These are phyloP conservation scores for Hypoxylon sp. DNA, from an alignment of 2,329 filamentous ascomycete genomes.

Conservation along the genomic window DNA sequence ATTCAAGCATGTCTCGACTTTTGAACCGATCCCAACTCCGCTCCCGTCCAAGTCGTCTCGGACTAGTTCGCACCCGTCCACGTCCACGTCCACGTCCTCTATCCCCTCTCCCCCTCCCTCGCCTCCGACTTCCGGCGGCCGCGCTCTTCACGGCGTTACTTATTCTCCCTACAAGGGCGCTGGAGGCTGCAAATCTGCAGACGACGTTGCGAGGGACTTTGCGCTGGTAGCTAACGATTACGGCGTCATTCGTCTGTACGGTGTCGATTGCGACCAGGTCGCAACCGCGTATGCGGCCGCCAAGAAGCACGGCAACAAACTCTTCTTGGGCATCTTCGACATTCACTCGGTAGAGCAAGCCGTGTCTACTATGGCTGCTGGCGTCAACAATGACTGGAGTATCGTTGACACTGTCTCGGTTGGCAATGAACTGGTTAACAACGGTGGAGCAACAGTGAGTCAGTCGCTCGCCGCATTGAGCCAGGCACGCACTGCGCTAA, in stretches of 20 bases:
- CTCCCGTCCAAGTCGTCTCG: conserved; percentile 18
- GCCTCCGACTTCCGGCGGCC: conserved; percentile 27
- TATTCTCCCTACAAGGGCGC: conserved; percentile 65
- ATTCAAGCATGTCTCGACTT: conserved; percentile 25
- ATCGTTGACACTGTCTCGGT: conserved; percentile 78
- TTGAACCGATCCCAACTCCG: conserved; percentile 7
- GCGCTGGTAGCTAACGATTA: conserved; percentile 65
- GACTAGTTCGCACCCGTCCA: conserved; percentile 11
- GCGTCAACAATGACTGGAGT: conserved; percentile 74
- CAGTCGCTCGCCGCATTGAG: conserved; percentile 70
- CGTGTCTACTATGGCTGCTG: conserved; percentile 70
- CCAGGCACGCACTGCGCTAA: conserved; percentile 68
- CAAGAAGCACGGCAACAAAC: conserved; percentile 72
- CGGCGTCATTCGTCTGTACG: conserved; percentile 79
- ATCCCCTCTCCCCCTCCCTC: conserved; percentile 27
- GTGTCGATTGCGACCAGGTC: conserved; percentile 82
- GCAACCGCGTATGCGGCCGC: conserved; percentile 72
- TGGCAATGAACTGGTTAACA: conserved; percentile 85
- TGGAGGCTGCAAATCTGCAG: conserved; percentile 74
- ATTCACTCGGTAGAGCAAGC: conserved; percentile 68
- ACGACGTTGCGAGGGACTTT: conserved; percentile 75
- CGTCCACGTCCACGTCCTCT: conserved; percentile 24
- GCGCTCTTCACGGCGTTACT: conserved; percentile 57
- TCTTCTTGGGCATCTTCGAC: conserved; percentile 82
- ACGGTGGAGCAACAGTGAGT: conserved; percentile 63